phyloP scores from a whole-genome alignment of 192 early-diverging fungal genomes.

The Backusella westeae region DNA sequence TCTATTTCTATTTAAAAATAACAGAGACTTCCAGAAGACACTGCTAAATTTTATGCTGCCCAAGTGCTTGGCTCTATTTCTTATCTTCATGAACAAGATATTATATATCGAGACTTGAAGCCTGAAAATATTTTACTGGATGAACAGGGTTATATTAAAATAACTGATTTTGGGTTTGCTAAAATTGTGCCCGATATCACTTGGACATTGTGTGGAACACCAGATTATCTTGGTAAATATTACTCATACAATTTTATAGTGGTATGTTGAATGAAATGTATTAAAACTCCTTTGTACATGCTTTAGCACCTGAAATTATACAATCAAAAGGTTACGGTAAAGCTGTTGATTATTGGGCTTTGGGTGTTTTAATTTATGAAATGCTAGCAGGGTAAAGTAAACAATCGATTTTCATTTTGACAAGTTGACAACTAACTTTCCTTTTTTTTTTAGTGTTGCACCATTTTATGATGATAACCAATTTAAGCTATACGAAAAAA shows the following conservation, averaged over 20 bases:
- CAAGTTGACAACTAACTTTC: neutral
- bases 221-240: conserved; percentile 64
- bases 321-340: conserved; percentile 82
- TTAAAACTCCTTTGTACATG: neutral
- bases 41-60: conserved; percentile 79
- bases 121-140: conserved; percentile 74
- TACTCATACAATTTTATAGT: neutral
- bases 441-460: conserved; percentile 41
- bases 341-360: conserved; percentile 86
- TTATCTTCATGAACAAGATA: conserved; percentile 75
- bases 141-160: conserved; percentile 76
- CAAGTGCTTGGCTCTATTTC: conserved; percentile 75
- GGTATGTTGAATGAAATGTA: neutral
- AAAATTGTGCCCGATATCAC: conserved; percentile 69
- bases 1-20: neutral
- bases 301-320: conserved; percentile 75
- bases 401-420: neutral
- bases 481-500: conserved; percentile 87
- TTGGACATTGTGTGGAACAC: conserved; percentile 87
- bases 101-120: conserved; percentile 86
- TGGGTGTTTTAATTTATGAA: conserved; percentile 83
- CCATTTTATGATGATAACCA: conserved; percentile 87
- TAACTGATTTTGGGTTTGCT: conserved; percentile 87
- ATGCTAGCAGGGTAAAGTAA: conserved; percentile 70
- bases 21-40: conserved; percentile 67